These are phyloP conservation scores for Plantago rigida DNA, from an alignment of 305 asterid genomes.

Conservation along the genomic window DNA sequence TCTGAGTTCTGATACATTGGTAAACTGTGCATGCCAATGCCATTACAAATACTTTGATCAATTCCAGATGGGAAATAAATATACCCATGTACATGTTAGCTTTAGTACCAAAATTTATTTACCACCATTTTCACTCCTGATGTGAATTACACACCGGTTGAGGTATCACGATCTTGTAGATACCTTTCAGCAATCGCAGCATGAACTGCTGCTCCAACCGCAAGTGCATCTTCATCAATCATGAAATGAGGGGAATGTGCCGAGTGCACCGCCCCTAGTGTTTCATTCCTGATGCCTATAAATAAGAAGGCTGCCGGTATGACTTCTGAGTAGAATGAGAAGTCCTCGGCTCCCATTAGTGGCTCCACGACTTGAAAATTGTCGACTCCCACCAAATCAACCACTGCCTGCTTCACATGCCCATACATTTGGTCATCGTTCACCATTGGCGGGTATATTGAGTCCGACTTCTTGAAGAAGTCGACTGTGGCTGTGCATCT, in stretches of 20 bases:
- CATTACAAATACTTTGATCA: conserved; percentile 17
- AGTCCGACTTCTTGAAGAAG: conserved; percentile 54
- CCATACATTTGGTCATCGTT: conserved; percentile 53
- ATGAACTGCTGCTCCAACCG: conserved; percentile 76
- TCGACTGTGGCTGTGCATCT: conserved; percentile 73
- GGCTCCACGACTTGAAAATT: conserved; percentile 48
- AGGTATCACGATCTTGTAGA: conserved; percentile 32
- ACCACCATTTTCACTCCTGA: conserved; percentile 14
- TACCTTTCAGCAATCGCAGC: conserved; percentile 90
- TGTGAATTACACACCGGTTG: conserved; percentile 10
- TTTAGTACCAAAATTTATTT: conserved; percentile 13
- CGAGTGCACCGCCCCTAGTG: conserved; percentile 52
- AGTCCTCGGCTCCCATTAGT: conserved; percentile 87
- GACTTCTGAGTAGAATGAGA: conserved; percentile 70
- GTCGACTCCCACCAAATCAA: conserved; percentile 40
- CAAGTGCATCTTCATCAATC: conserved; percentile 77
- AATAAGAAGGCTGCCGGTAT: conserved; percentile 69
- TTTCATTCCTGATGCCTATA: conserved; percentile 67
- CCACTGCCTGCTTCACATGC: conserved; percentile 42
- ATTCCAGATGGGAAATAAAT: background rate
- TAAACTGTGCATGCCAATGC: conserved; percentile 15
- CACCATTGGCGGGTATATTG: conserved; percentile 74
- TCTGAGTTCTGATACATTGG: conserved; percentile 9
- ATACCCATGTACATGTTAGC: conserved; percentile 12
- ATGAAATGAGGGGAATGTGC: conserved; percentile 76